A percentile compares a stretch with the other conserved stretches of the same genome.
These are phyloP conservation scores for Sphaerobolus stellatus DNA, from an alignment of 1,284 basidiomycete genomes.

Conservation along the genomic window DNA sequence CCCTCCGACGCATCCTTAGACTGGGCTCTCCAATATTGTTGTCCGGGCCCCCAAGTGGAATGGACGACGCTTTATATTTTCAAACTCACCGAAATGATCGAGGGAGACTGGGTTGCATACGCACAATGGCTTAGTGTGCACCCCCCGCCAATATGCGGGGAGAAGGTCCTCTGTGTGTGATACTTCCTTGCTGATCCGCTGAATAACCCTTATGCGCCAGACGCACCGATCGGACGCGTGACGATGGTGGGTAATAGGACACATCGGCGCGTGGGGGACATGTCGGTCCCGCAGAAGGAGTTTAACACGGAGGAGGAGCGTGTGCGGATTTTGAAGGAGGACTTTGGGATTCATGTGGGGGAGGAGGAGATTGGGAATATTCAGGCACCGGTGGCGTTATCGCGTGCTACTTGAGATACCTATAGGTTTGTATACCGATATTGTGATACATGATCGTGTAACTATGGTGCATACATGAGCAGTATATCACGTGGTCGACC, in stretches of 20 bases:
- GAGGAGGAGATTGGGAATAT: conserved; percentile 4
- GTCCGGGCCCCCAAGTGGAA: conserved; percentile 3
- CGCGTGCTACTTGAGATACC: too few species aligned
- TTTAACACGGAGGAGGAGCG: conserved; percentile 4
- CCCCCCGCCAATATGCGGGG: conserved; percentile 26
- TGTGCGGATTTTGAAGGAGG: conserved; percentile 7
- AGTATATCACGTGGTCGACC: too few species aligned
- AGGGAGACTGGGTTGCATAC: conserved; percentile 29
- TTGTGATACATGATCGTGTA: too few species aligned
- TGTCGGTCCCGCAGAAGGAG: background rate
- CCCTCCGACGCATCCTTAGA: conserved; percentile 4
- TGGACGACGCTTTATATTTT: conserved; percentile 37
- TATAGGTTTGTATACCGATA: too few species aligned
- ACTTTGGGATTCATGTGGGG: conserved; percentile 7
- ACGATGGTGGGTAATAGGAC: conserved; percentile 1
- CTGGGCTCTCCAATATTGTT: conserved; percentile 14
- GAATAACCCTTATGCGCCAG: conserved; percentile 16
- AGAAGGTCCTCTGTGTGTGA: conserved; percentile 28
- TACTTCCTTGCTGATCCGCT: conserved; percentile 6
- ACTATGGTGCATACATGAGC: too few species aligned
- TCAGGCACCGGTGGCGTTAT: background rate
- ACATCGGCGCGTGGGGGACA: background rate
- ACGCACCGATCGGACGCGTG: background rate
- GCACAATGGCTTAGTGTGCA: conserved; percentile 32
- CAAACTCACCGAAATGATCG: conserved; percentile 34